Percentiles rank a stretch among this genome's conserved stretches.
These are phyloP conservation scores for Hordeum pubiflorum DNA, from an alignment of 202 grass and related monocot species.

Conservation along the genomic window DNA sequence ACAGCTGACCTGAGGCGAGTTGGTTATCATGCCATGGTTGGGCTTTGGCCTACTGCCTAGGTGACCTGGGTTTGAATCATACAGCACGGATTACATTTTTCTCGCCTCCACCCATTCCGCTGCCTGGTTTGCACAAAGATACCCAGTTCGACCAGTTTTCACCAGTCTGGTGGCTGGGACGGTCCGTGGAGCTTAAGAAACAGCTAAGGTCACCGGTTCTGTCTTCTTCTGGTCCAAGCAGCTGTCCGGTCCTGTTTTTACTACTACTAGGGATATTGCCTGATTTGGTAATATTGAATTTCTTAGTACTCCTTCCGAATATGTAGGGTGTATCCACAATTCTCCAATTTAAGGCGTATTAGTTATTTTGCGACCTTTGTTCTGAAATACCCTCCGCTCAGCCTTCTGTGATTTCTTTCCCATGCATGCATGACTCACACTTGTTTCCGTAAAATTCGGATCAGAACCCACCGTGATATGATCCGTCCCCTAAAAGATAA, in stretches of 20 bases:
- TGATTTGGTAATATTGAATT: background rate
- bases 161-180: too few species aligned
- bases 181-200: too few species aligned
- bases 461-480: background rate
- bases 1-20: background rate
- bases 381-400: background rate
- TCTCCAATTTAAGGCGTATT: background rate
- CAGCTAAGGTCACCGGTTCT: too few species aligned
- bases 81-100: too few species aligned
- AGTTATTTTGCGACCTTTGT: background rate
- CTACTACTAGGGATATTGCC: background rate
- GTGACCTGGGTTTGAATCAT: too few species aligned
- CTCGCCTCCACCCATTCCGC: too few species aligned
- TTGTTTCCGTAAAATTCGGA: background rate
- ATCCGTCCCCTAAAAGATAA: background rate
- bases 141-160: too few species aligned
- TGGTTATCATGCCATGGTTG: background rate
- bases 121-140: too few species aligned
- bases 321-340: background rate
- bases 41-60: background rate
- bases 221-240: too few species aligned
- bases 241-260: background rate
- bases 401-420: background rate
- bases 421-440: background rate
- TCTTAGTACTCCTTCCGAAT: background rate